phyloP scores from a whole-genome alignment of 345 rosid genomes.

The Moringa oleifera region DNA sequence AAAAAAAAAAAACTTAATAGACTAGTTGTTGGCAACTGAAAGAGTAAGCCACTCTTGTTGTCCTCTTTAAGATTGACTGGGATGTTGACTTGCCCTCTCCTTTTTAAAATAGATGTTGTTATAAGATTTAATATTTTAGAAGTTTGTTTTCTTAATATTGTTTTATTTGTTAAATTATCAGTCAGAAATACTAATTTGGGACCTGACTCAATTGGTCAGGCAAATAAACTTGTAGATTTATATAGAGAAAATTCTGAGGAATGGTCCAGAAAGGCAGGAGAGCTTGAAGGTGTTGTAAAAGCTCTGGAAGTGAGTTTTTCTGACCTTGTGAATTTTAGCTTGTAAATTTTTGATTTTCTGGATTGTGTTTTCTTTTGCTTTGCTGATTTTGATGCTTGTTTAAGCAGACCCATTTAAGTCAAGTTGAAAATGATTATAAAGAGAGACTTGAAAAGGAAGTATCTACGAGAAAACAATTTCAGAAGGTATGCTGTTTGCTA shows the following conservation, averaged over 20 bases:
- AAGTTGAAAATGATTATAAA: slow-evolving; percentile 69
- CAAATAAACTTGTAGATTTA: slow-evolving; percentile 78
- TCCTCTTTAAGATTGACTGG: no score
- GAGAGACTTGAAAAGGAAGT: slow-evolving; percentile 75
- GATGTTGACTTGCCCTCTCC: no score
- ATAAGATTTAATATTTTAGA: slow-evolving; percentile 8
- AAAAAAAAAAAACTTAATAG: no score
- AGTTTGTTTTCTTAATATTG: no score
- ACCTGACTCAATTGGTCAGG: slow-evolving; percentile 33
- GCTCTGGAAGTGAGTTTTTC: slow-evolving; percentile 70
- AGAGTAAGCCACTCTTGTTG: no score
- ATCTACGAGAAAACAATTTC: slow-evolving; percentile 48
- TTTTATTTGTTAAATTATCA: no score
- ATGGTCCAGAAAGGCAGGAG: slow-evolving; percentile 90
- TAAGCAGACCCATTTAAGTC: slow-evolving; percentile 58
- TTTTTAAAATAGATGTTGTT: not conserved
- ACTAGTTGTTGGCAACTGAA: no score
- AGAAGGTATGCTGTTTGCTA: slow-evolving; percentile 50
- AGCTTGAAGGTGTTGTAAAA: slow-evolving; percentile 94
- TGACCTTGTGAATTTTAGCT: not conserved
- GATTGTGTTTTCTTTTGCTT: slow-evolving; percentile 9
- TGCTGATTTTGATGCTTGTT: slow-evolving; percentile 13
- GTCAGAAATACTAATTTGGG: not conserved
- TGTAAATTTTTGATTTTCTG: no score
- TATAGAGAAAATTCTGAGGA: slow-evolving; percentile 93